Evolutionary conservation across 2,329 filamentous ascomycete genomes (phyloP), one percentile per base, ranked within the genome.

Genomic region (Aspergillus clavatus): DNA sequence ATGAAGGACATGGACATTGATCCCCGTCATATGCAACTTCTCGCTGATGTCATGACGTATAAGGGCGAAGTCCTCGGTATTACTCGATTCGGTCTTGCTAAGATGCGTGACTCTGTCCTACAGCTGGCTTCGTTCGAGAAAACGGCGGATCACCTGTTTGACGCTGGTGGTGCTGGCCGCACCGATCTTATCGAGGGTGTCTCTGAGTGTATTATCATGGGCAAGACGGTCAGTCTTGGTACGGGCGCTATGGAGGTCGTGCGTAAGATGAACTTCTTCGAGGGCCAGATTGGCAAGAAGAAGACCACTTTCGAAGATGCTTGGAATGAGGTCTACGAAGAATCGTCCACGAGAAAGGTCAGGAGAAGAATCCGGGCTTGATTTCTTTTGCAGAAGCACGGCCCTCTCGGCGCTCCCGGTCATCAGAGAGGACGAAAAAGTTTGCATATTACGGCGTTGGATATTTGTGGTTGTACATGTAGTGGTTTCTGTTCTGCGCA

Each of bases 1-100:
- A 98, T 97, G 90, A 81, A 81, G 27, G 83, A 85, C 65, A 96
- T 98, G 89, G 83, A 82, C 67, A 97, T 98, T 60, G 93, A 98
- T 69, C 91, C 90, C 36, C 87, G 93, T 45, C 93, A 98, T 72
- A 97, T 98, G 89, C 86, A 96, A 66, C 79, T 98, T 14, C 81
- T 98, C 1, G 91, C 93, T 8, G 93, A 98, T 61, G 90, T 96
- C 43, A 98, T 98, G 93, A 97, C 93, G 1, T 97, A 91, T 78
- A 97, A 96, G 73, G 93, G 93, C 40, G 91, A 97, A 57, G 87
- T 98, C 0, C 79, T 96, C 14, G 93, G 93, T 41, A 98, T 98
- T 64, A 98, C 93, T 2, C 85, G 93, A 24, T 97, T 97, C 67
- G 93, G 93, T 41, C 77, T 98, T 21, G 87, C 89, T 46, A 98